Percentiles rank a stretch among this genome's conserved stretches.
These are phyloP conservation scores for Tuber calosporum DNA, from an alignment of 495 filamentous ascomycete species.

Conservation along the genomic window DNA sequence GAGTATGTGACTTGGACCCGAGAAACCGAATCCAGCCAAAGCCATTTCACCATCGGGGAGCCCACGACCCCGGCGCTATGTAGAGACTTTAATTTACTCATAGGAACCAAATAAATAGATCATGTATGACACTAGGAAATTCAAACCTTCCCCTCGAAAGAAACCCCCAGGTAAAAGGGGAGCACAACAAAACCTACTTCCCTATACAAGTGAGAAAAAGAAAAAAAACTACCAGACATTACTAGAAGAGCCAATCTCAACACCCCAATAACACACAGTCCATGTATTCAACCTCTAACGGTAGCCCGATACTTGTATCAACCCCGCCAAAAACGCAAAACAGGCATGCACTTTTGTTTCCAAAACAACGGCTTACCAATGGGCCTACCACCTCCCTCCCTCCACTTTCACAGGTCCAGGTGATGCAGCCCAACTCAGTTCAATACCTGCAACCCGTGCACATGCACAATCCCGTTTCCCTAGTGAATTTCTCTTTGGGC, in stretches of 20 bases:
- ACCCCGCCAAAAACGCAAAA: background rate
- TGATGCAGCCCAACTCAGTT: background rate
- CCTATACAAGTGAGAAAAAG: no score
- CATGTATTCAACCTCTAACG: background rate
- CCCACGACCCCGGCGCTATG: background rate
- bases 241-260: no score
- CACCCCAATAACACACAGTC: background rate
- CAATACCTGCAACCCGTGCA: no score
- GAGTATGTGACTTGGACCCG: background rate
- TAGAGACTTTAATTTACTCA: background rate
- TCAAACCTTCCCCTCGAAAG: no score
- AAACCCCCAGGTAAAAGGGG: no score
- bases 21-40: background rate
- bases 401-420: background rate
- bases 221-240: no score
- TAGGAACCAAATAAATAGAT: background rate
- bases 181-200: background rate
- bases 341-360: background rate
- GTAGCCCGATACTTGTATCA: background rate
- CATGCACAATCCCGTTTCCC: no score
- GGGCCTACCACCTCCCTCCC: no score
- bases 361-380: no score
- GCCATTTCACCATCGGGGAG: no score
- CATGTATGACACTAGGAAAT: no score
- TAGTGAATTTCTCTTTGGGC: no score